phyloP scores from a whole-genome alignment of 257 asterid genomes.

The Capsicum rhomboideum region DNA sequence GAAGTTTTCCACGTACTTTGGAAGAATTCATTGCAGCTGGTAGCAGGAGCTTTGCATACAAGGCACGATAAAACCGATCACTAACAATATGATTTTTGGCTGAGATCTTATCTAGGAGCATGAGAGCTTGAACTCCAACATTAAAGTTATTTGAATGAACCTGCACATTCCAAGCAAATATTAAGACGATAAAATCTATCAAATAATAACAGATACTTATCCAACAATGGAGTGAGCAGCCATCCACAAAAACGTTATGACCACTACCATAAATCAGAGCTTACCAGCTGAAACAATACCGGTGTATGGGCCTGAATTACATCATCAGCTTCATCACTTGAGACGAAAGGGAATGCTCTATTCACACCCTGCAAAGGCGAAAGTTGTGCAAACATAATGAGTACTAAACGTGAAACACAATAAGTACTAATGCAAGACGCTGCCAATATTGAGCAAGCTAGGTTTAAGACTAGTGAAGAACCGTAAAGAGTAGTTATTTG shows the following conservation, averaged over 20 bases:
- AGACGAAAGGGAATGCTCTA: constrained; percentile 88
- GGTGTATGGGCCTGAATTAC: constrained; percentile 84
- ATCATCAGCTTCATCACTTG: constrained; percentile 77
- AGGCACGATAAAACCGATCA: constrained; percentile 93
- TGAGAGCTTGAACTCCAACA: constrained; percentile 93
- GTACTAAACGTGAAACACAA: background rate
- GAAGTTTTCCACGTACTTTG: constrained; percentile 40
- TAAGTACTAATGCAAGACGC: background rate
- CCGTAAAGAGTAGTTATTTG: background rate
- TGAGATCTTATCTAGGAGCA: constrained; percentile 95
- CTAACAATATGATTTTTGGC: constrained; percentile 86
- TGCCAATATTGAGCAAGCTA: background rate
- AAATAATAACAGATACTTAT: background rate
- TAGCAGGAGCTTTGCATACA: constrained; percentile 82
- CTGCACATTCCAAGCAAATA: constrained; percentile 28
- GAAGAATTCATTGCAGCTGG: constrained; percentile 98
- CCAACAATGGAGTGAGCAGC: background rate
- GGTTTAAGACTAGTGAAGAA: background rate
- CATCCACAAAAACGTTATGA: background rate
- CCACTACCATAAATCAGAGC: background rate
- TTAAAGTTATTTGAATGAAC: constrained; percentile 95
- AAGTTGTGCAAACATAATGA: background rate
- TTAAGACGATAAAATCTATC: background rate
- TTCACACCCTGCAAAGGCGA: constrained; percentile 79
- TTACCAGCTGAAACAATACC: constrained; percentile 83